Evolutionary conservation across 129 eudicot genomes (phyloP), one percentile per base, ranked within the genome.

Genomic region (Pulicaria dysenterica): DNA sequence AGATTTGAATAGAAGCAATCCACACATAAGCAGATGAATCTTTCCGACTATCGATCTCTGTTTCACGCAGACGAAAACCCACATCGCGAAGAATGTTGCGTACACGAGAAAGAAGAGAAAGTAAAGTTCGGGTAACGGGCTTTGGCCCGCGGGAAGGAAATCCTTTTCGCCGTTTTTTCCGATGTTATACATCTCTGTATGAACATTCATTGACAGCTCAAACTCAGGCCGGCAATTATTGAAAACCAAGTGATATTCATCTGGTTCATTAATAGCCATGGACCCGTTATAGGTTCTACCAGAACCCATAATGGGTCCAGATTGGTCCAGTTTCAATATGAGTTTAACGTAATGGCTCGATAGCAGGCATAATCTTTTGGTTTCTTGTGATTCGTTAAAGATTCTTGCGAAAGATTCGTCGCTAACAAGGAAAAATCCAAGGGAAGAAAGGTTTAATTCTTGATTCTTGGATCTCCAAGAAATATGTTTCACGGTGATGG

Each of bases 11-110:
- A 81, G 1, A 2, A 85, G 44, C 39, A 85, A 66, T 5, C 39
- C 56, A 3, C 70, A 79, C 86, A 85, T 85, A 8, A 81, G 36
- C 10, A 72, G 31, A 64, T 81, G 89, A 12, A 81, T 85, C 67
- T 70, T 74, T 5, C 69, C 46, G 1, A 84, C 60, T 1, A 73
- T 62, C 4, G 6, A 24, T 54, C 58, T 51, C 14, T 84, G 80
- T 15, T 46, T 58, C 13, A 51, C 10, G 36, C 88, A 80, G n/a
- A 70, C 36, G 3, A 31, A 48, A 9, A 46, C 42, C 88, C 88
- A 84, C 0, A 15, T 13, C 1, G 13, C 75, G 2, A 77, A 74
- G 53, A 84, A 73, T 11, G 16, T 4, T 0, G 72, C 5, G n/a
- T 84, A 84, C 17, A 77, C 48, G 0, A 80, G 8, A 7, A 80